A percentile compares a stretch with the other conserved stretches of the same genome.
Evolutionary conservation across 345 rosid species (phyloP).

Genomic region (Reutealis trisperma): DNA sequence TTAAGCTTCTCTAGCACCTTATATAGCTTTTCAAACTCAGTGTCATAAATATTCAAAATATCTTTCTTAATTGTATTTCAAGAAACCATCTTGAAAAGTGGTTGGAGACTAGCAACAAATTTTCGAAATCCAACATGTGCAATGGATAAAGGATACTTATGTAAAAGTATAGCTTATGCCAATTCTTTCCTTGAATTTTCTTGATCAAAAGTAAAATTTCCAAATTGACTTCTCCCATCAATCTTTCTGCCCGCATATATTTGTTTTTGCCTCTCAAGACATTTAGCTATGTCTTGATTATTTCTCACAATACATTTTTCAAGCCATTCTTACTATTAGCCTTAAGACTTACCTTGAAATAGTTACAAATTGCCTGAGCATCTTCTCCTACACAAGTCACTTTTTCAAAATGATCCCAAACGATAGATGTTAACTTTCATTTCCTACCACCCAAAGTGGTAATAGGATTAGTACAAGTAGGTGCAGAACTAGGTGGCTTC

Average conservation of each 20-base stretch:
- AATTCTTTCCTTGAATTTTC: neutral
- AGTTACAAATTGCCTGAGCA: neutral
- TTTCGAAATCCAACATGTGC: constrained; percentile 1
- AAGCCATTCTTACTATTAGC: neutral
- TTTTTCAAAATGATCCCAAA: no score
- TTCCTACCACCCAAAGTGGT: no score
- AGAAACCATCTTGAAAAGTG: neutral
- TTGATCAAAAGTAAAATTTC: no score
- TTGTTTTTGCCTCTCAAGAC: no score
- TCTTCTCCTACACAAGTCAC: neutral
- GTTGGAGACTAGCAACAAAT: constrained; percentile 2
- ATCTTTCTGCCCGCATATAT: no score
- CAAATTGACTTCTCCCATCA: no score
- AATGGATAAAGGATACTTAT: constrained; percentile 8
- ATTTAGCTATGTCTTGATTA: no score
- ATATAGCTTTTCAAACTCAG: neutral
- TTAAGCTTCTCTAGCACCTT: neutral
- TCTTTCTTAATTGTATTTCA: constrained; percentile 1
- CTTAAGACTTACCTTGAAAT: neutral
- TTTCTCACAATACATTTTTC: neutral
- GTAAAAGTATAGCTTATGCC: constrained; percentile 1
- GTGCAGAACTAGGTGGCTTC: no score
- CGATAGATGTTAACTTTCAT: no score
- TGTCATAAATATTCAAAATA: constrained; percentile 6
- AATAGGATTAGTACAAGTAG: no score